phyloP scores from a whole-genome alignment of 1,139 yeast genomes.

The Saccharomycopsis hybrid region DNA sequence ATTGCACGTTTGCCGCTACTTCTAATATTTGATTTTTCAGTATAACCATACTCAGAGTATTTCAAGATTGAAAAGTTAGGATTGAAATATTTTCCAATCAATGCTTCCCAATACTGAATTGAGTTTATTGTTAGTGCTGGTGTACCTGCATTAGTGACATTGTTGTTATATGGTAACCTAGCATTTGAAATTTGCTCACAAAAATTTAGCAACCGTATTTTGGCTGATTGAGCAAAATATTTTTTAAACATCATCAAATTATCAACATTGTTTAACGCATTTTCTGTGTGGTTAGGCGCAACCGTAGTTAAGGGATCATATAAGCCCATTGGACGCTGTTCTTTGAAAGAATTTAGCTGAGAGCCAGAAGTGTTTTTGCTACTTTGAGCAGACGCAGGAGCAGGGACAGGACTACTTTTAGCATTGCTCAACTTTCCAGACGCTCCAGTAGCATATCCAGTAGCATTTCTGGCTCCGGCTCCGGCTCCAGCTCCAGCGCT shows the following conservation, averaged over 20 bases:
- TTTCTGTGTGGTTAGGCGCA: too few relatives aligned
- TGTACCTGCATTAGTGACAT: neutral
- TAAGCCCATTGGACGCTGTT: too few relatives aligned
- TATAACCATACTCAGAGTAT: neutral
- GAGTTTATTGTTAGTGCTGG: slow-evolving; percentile 1
- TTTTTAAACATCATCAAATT: slow-evolving; percentile 7
- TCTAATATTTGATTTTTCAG: neutral
- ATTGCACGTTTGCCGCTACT: neutral
- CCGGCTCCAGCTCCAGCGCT: too few relatives aligned
- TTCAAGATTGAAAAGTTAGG: neutral
- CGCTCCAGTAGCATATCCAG: too few relatives aligned
- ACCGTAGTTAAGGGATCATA: too few relatives aligned
- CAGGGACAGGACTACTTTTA: too few relatives aligned
- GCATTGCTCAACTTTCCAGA: too few relatives aligned
- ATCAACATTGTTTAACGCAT: slow-evolving; percentile 3
- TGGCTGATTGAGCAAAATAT: slow-evolving; percentile 15
- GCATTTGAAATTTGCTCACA: slow-evolving; percentile 14
- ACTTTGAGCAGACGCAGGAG: too few relatives aligned
- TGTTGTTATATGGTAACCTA: slow-evolving; percentile 1
- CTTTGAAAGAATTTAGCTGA: too few relatives aligned
- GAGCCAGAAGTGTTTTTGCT: too few relatives aligned
- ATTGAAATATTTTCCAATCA: slow-evolving; percentile 16
- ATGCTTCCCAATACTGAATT: slow-evolving; percentile 16
- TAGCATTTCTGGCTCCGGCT: too few relatives aligned
- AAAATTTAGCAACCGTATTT: slow-evolving; percentile 11